These are phyloP conservation scores for Penicillium sp. DNA, from an alignment of 2,329 filamentous ascomycete species.

Conservation along the genomic window DNA sequence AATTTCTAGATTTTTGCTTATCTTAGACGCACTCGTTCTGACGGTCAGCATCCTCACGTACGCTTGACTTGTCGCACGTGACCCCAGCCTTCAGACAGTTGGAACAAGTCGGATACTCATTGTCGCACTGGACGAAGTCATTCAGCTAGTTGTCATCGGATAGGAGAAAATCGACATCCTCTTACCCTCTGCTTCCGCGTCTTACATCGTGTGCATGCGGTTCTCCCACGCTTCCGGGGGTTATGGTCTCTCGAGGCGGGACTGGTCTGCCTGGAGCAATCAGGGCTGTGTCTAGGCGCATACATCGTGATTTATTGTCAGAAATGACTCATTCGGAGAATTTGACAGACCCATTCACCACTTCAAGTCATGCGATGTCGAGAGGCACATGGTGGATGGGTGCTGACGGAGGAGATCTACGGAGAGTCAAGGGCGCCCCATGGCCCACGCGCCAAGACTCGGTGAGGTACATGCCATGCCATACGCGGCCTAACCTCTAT, in stretches of 20 bases:
- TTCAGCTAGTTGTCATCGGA: not conserved
- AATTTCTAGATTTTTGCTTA: not conserved
- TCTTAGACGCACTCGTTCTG: constrained; percentile 36
- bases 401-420: not conserved
- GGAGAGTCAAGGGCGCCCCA: not conserved
- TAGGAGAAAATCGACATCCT: not conserved
- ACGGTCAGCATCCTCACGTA: constrained; percentile 42
- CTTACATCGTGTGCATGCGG: constrained; percentile 51
- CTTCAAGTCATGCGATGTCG: not conserved
- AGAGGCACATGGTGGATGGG: not conserved
- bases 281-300: constrained; percentile 17
- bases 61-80: constrained; percentile 47
- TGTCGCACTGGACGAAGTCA: constrained; percentile 42
- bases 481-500: not conserved
- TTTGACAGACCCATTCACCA: not conserved
- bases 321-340: not conserved
- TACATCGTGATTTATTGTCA: constrained; percentile 15
- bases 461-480: no score
- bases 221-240: constrained; percentile 49
- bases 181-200: constrained; percentile 49
- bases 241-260: constrained; percentile 38
- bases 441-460: constrained; percentile 10
- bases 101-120: constrained; percentile 48
- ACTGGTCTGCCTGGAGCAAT: constrained; percentile 25
- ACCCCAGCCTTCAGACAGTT: constrained; percentile 48